Evolutionary conservation across 176 grass and related monocot genomes (phyloP).

Genomic region (Eleusine coracana): DNA sequence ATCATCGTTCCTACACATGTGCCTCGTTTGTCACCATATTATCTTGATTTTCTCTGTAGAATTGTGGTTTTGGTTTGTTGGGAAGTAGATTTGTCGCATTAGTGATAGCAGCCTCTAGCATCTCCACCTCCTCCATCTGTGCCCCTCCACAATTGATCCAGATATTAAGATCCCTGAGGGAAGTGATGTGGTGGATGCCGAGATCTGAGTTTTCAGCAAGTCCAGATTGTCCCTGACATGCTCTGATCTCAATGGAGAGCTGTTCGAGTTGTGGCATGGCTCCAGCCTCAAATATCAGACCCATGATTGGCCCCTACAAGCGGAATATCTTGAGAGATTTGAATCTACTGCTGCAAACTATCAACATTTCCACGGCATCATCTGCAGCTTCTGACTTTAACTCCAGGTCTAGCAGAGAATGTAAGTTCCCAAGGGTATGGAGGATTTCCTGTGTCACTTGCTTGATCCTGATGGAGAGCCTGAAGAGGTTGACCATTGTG

Average conservation of each 20-base stretch:
- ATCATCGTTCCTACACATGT: not conserved
- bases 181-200: conserved; percentile 23
- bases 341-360: not conserved
- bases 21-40: not conserved
- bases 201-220: conserved; percentile 5
- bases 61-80: not conserved
- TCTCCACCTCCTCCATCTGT: conserved; percentile 6
- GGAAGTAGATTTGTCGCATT: conserved; percentile 9
- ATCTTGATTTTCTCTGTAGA: not conserved
- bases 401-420: not conserved
- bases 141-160: conserved; percentile 25
- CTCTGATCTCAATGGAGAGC: conserved; percentile 15
- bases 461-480: not conserved
- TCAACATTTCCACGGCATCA: conserved; percentile 18
- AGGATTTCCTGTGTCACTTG: conserved; percentile 22
- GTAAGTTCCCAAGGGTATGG: not conserved
- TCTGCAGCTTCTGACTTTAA: not conserved
- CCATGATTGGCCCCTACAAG: not conserved
- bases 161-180: conserved; percentile 23
- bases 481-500: not conserved
- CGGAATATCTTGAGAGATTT: conserved; percentile 18
- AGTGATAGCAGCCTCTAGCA: conserved; percentile 14
- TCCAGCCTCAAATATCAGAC: conserved; percentile 30
- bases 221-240: not conserved
- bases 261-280: not conserved